Base-by-base conservation (phyloP, 2,329 filamentous ascomycete genomes). In the Fusarium aywerte region DNA sequence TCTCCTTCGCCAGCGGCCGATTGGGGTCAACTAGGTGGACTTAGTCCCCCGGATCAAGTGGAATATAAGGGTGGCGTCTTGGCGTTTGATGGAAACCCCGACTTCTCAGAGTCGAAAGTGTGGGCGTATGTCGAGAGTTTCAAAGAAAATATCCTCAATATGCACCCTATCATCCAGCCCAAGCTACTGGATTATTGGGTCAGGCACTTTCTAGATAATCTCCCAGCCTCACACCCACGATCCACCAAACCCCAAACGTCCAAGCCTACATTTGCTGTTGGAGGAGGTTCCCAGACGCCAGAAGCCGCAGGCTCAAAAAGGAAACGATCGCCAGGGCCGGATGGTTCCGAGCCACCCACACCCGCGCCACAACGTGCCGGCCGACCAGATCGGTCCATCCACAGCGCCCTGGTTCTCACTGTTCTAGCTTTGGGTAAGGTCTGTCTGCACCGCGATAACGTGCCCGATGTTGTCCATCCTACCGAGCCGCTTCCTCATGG, bases 401-500 rank as follows among this genome's bases (percentile, higher is more conserved):
- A 89, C 52, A 97, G 92, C 69, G 93, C 93, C 0, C 84, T 98
- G 36, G 87, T 97, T 2, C 84, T 97, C 4, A 83, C 95, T 5
- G 88, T 97, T 1, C 83, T 98, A 53, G 95, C 95, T 0, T 81
- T 99, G 7, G 96, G 96, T 18, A 93, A 93, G 73, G 91, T 98
- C 13, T 95, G 92, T 71, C 76, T 82, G 10, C 78, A 85, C 68
- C 83, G 81, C 42, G 81, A 83, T 1, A 81, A 80, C 65, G 81
- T 90, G 5, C 86, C 86, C 0, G 86, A 89, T 49, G 80, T 90
- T 4, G 83, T 91, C 4, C 76, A 77, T 52, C 62, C 73, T 15
- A 58, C 68, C 6, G 77, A 80, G 15, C 65, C 67, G 10, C 47
- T 73, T 32, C 70, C 74, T n/a, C 77, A 77, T 20, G 77, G 77